phyloP scores from a whole-genome alignment of 805 yeast species.

The Maudiozyma turicensis region DNA sequence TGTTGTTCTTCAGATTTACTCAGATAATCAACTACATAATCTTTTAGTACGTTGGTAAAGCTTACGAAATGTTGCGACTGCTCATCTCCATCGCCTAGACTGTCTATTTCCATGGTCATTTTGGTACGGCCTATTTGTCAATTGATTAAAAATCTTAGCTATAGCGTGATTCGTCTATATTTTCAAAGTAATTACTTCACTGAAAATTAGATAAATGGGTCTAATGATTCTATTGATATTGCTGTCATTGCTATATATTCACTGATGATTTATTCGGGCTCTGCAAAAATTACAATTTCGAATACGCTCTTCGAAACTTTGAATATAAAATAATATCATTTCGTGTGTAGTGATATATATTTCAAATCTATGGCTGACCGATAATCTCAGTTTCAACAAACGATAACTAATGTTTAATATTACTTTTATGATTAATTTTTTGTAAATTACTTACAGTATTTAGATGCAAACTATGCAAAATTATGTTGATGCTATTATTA shows the following conservation, averaged over 20 bases:
- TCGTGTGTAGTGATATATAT: background rate
- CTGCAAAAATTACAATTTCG: background rate
- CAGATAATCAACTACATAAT: slow-evolving; percentile 22
- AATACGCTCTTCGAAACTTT: background rate
- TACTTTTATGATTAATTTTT: too few species aligned
- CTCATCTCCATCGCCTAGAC: background rate
- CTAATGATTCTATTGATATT: too few species aligned
- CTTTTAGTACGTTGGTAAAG: slow-evolving; percentile 35
- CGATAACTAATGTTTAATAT: background rate
- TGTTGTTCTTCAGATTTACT: slow-evolving; percentile 3
- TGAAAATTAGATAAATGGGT: too few species aligned
- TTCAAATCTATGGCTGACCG: background rate
- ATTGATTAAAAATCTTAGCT: too few species aligned
- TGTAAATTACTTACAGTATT: background rate
- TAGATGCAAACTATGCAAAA: background rate
- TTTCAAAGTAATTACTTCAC: too few species aligned
- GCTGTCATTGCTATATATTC: too few species aligned
- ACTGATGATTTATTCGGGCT: too few species aligned
- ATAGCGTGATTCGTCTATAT: too few species aligned
- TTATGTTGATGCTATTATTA: background rate
- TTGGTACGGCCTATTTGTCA: background rate
- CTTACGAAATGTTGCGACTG: slow-evolving; percentile 12
- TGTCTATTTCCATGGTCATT: background rate
- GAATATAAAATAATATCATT: background rate
- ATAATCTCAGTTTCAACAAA: background rate